Evolutionary conservation across 495 filamentous ascomycete species (phyloP).

Genomic region (Aspergillus sclerotioniger): DNA sequence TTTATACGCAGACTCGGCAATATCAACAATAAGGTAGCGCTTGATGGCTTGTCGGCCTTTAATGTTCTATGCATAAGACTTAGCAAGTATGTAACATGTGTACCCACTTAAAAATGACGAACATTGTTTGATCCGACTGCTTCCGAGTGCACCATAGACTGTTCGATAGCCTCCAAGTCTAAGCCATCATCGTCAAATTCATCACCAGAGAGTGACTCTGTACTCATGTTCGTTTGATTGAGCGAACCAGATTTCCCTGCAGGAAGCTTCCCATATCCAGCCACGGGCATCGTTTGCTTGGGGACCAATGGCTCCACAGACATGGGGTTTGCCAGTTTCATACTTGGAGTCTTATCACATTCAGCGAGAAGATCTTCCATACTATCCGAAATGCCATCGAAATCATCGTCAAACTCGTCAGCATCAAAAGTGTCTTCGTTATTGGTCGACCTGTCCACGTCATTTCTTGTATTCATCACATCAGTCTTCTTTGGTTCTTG

Average conservation of each 20-base stretch:
- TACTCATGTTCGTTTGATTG: slow-evolving; percentile 6
- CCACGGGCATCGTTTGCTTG: slow-evolving; percentile 7
- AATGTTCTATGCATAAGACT: slow-evolving; percentile 45
- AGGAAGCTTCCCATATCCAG: background rate
- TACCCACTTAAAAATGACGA: slow-evolving; percentile 44
- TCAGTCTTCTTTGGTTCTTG: no score
- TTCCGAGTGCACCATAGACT: slow-evolving; percentile 39
- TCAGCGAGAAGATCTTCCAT: slow-evolving; percentile 41
- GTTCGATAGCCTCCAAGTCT: slow-evolving; percentile 44
- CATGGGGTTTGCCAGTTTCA: slow-evolving; percentile 32
- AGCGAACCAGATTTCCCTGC: background rate
- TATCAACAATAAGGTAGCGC: slow-evolving; percentile 73
- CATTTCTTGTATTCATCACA: slow-evolving; percentile 1
- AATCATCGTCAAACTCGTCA: slow-evolving; percentile 67
- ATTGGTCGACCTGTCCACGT: slow-evolving; percentile 52
- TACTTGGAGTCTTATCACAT: slow-evolving; percentile 47
- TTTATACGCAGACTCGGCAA: slow-evolving; percentile 63
- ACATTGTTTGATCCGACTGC: slow-evolving; percentile 34
- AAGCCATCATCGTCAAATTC: slow-evolving; percentile 47
- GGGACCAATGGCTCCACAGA: slow-evolving; percentile 6
- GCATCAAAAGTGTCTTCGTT: slow-evolving; percentile 34
- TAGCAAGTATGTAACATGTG: slow-evolving; percentile 39
- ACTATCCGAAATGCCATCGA: slow-evolving; percentile 56
- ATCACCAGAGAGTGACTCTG: slow-evolving; percentile 32
- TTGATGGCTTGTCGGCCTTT: slow-evolving; percentile 70